These are phyloP conservation scores for Colletotrichum shisoi DNA, from an alignment of 2,329 filamentous ascomycete genomes.

Conservation along the genomic window DNA sequence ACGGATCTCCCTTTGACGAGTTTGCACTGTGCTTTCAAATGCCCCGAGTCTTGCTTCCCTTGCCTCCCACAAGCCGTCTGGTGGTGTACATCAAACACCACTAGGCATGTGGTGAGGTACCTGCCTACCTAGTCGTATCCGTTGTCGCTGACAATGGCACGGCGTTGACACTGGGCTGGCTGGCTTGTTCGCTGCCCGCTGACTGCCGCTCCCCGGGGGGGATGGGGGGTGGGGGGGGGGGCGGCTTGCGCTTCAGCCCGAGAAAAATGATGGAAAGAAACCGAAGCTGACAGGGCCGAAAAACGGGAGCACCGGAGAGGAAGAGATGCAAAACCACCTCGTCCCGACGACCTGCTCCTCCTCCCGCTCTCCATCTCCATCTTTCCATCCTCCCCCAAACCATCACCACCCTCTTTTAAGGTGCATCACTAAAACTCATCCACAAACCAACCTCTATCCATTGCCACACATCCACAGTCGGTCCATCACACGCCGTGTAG, in stretches of 20 bases:
- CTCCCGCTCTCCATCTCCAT: conserved; percentile 12
- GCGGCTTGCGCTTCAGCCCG: conserved; percentile 10
- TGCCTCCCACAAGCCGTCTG: conserved; percentile 24
- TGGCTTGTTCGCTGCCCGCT: not conserved
- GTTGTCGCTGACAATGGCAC: not conserved
- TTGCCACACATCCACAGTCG: conserved; percentile 9
- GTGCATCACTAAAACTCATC: not conserved
- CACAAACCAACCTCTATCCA: conserved; percentile 12
- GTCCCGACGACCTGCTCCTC: conserved; percentile 21
- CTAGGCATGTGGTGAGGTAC: not conserved
- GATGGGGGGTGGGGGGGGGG: no score
- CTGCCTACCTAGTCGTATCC: no score
- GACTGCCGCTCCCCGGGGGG: not conserved
- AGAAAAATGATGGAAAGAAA: not conserved
- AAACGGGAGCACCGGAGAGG: conserved; percentile 12
- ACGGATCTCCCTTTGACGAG: no score
- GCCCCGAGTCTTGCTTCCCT: conserved; percentile 23
- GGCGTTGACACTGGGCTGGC: conserved; percentile 5
- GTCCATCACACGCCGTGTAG: not conserved
- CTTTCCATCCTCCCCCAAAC: conserved; percentile 1
- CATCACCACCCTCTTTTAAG: conserved; percentile 8
- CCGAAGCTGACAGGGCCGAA: conserved; percentile 17
- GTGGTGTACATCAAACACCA: not conserved
- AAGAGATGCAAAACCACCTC: conserved; percentile 5
- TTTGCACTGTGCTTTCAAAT: not conserved